Percentiles rank a stretch among this genome's conserved stretches.
Evolutionary conservation across 1,284 basidiomycete genomes (phyloP).

Genomic region (Rhodotorula sp.): DNA sequence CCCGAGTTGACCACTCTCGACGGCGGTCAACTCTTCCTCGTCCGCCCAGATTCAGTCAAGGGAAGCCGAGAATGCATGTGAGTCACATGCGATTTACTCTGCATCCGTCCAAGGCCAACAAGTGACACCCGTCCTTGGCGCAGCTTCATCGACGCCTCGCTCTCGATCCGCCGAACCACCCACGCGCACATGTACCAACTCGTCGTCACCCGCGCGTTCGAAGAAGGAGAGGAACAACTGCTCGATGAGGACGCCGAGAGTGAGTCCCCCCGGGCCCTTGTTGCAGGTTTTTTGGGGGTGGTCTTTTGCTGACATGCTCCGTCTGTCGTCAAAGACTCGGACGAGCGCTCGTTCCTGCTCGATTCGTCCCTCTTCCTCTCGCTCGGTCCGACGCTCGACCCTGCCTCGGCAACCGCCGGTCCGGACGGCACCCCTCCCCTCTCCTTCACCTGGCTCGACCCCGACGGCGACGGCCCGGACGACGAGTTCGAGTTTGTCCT

Average conservation of each 20-base stretch:
- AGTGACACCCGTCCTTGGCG: neutral
- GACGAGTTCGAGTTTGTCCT: conserved; percentile 57
- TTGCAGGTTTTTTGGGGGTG: too few relatives aligned
- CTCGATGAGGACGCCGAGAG: conserved; percentile 94
- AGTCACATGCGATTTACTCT: too few relatives aligned
- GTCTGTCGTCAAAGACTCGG: conserved; percentile 46
- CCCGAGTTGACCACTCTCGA: conserved; percentile 93
- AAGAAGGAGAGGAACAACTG: conserved; percentile 91
- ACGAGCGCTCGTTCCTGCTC: conserved; percentile 88
- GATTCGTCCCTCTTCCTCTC: conserved; percentile 81
- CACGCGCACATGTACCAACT: conserved; percentile 90
- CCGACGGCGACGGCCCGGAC: conserved; percentile 56
- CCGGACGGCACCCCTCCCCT: conserved; percentile 51
- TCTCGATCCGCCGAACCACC: conserved; percentile 79
- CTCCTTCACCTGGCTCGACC: conserved; percentile 84
- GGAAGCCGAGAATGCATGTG: conserved; percentile 97
- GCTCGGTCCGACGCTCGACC: conserved; percentile 68
- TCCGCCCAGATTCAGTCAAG: conserved; percentile 85
- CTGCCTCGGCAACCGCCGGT: conserved; percentile 48
- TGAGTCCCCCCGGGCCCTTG: conserved; percentile 53
- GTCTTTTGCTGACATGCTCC: neutral
- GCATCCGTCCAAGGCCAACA: too few relatives aligned
- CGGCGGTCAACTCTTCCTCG: conserved; percentile 85
- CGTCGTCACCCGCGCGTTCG: conserved; percentile 92
- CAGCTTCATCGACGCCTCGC: conserved; percentile 94